phyloP scores from a whole-genome alignment of 352 stramenopile genomes.

The Pelagophyceae sp. region DNA sequence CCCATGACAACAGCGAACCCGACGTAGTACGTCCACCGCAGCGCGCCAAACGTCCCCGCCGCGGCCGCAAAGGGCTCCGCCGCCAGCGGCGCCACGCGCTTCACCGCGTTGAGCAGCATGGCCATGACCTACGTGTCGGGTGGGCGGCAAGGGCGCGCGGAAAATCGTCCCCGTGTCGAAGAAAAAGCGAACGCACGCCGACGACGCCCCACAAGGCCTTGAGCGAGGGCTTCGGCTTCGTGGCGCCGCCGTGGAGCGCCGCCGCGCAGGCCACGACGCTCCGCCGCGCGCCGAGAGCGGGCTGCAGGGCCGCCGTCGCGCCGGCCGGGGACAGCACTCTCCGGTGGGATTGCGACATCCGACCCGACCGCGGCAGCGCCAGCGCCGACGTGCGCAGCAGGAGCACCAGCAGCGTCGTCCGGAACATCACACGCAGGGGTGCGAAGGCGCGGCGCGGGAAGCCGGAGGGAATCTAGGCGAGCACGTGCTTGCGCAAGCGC shows the following conservation, averaged over 20 bases:
- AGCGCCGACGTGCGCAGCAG: neutral
- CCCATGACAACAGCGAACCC: constrained; percentile 33
- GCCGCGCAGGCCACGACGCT: neutral
- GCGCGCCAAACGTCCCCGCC: constrained; percentile 12
- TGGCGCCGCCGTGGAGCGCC: neutral
- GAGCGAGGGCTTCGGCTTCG: neutral
- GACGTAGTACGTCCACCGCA: constrained; percentile 24
- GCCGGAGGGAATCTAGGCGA: too few species aligned
- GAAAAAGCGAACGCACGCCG: neutral
- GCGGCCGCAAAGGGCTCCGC: constrained; percentile 53
- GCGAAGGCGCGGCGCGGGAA: too few species aligned
- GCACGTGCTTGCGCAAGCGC: too few species aligned
- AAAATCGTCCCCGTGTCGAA: too few species aligned
- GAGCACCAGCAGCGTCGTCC: too few species aligned
- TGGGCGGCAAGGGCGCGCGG: too few species aligned
- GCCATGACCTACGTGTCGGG: constrained; percentile 40
- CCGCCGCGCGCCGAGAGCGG: neutral
- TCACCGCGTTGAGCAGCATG: constrained; percentile 63
- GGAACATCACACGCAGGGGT: too few species aligned
- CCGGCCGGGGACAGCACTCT: neutral
- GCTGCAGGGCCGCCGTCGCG: neutral
- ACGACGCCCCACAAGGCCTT: neutral
- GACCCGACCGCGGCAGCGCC: neutral
- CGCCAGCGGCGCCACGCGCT: constrained; percentile 59
- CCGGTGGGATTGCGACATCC: neutral